Evolutionary conservation across 1,284 basidiomycete species (phyloP), one percentile per base, ranked within the genome.

Genomic region (Papiliotrema terrestris): DNA sequence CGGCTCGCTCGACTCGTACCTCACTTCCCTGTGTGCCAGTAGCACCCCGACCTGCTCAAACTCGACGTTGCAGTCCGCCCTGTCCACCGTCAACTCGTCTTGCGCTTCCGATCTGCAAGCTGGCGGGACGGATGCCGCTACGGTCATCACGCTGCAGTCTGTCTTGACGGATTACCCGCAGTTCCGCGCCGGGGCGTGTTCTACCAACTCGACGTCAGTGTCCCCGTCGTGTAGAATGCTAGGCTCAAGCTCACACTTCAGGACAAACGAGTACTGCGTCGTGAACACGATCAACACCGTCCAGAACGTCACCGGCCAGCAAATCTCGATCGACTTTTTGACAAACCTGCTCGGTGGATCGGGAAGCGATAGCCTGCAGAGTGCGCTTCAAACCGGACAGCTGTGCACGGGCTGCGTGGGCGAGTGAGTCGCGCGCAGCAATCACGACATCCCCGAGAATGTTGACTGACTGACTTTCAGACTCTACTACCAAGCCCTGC

Each of bases 351-450:
- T 73, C n/a, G 48, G 55, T 17, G 66, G 65, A 35, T 46, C 56
- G 15, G 52, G 47, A 23, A 48, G 45, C 22, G 51, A 42, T 39
- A 23, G 51, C 2, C 55, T 75, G 20, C 19, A 41, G n/a, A 29
- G 38, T n/a, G 55, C 60, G 23, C 45, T 68, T 25, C 45, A 43
- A 32, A 51, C 56, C n/a, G 69, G 67, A 17, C 51, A 63, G 11
- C 61, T 76, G 23, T 76, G 74, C 58, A 74, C 73, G 5, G 64
- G 65, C 32, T 74, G 74, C 57, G 67, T 67, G 20, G 49, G 59
- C 39, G 66, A 58, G 61, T 71, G 52, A 61, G 68, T 38, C 35
- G 15, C 22, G 35, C 29, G 11, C 20, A 26, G 22, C 20, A 6
- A 15, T 43, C 35, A 17, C 9, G 54, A n/a, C 20, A 23, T 43